These are phyloP conservation scores for Globisporangium barbulae DNA, from an alignment of 352 stramenopile genomes.

Conservation along the genomic window DNA sequence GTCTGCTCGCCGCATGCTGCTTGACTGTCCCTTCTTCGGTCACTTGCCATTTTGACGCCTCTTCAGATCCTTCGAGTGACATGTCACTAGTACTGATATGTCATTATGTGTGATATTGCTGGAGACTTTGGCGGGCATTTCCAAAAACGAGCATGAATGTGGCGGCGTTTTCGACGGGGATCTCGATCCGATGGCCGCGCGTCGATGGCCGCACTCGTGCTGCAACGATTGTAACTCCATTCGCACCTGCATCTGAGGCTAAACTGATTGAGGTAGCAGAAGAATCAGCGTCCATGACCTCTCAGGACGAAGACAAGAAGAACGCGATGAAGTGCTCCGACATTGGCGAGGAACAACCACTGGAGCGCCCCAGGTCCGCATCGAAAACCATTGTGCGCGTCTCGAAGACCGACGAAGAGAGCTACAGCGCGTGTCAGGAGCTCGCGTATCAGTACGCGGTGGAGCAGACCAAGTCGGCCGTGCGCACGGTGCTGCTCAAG, in stretches of 20 bases:
- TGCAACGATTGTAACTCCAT: not conserved
- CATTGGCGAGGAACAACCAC: not conserved
- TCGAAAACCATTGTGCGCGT: not conserved
- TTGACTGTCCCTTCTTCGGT: too few relatives aligned
- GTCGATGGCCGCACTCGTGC: not conserved
- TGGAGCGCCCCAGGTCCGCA: not conserved
- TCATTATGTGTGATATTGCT: not conserved
- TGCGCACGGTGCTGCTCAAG: constrained; percentile 57
- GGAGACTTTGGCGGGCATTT: constrained; percentile 1
- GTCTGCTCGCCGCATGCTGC: constrained; percentile 13
- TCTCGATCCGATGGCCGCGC: constrained; percentile 47
- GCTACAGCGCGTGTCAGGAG: constrained; percentile 52
- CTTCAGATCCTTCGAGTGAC: constrained; percentile 11
- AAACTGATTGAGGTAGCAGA: not conserved
- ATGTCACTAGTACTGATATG: constrained; percentile 15
- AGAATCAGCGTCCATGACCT: not conserved
- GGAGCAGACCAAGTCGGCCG: constrained; percentile 43
- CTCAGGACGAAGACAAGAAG: not conserved
- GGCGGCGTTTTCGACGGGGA: constrained; percentile 47
- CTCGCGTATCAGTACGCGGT: constrained; percentile 63
- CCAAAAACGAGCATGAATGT: constrained; percentile 31
- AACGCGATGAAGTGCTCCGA: not conserved
- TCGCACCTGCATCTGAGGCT: not conserved
- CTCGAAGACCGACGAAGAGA: constrained; percentile 27
- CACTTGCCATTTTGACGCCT: not conserved